Evolutionary conservation across 2,329 filamentous ascomycete genomes (phyloP), one percentile per base, ranked within the genome.

Genomic region (Ceratocystiopsis sp.): DNA sequence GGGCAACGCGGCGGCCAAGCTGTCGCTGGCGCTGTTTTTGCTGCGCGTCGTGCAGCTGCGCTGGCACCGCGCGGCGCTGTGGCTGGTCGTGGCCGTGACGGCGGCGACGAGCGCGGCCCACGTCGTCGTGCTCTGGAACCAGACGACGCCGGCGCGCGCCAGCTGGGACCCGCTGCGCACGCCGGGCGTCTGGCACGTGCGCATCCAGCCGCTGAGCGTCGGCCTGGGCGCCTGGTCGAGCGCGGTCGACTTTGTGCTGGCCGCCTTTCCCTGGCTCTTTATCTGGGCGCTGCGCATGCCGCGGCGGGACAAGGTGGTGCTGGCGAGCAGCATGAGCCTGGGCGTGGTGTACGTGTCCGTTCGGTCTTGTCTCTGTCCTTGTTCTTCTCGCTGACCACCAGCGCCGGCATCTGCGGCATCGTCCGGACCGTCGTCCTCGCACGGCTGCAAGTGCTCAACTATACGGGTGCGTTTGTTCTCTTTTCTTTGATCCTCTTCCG

Each of bases 281-380:
- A 58, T 67, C 18, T 65, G 63, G 61, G 56, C 58, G 0, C 46
- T 67, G 9, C 59, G 63, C 32, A 67, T 67, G 61, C 60, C 61
- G 14, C 57, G 52, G n/a, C 56, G 61, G 15, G 64, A 68, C 37
- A 67, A 65, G 51, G 55, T 65, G 19, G 55, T 64, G n/a, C 58
- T 67, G 10, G 57, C 62, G 0, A 50, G 54, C 17, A 61, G 62
- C 42, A 58, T 67, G 37, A 66, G 64, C 38, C 11, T 50, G 5
- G 49, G 49, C 16, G 41, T 49, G 5, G 45, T 50, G 42, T 49
- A 38, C 11, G 48, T 42, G 7, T 3, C 3, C 21, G 17, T 9
- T 3, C 5, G 12, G 4, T 5, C 9, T 3, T 18, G 15, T 21
- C 4, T 25, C 18, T 38, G n/a, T 25, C 5, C 1, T 37, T 21